Evolutionary conservation across 1,284 basidiomycete genomes (phyloP), one percentile per base, ranked within the genome.

Genomic region (Apiotrichum domesticum): DNA sequence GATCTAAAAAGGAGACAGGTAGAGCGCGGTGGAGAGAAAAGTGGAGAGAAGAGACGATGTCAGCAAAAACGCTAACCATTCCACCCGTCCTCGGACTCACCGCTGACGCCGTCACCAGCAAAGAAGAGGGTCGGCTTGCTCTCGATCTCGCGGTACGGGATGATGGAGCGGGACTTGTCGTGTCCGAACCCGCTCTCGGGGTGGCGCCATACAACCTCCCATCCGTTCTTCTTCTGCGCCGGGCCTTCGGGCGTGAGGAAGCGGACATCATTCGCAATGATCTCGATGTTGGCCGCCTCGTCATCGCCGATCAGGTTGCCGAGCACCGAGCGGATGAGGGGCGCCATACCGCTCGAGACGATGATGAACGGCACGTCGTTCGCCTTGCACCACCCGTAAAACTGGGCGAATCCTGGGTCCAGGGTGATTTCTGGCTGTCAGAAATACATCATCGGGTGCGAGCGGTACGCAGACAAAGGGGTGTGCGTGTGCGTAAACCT

Each of bases 271-370:
- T 97, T 97, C 13, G 92, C 86, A 65, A 97, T 88, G 69, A 96
- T 88, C 63, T 90, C 85, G 55, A 96, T 93, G 51, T 84, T 80
- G 54, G 82, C 77, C 2, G 89, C 86, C 46, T 84, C 84, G 62
- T 86, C 82, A 42, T 85, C 81, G 10, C 86, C 88, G 51, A 93
- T 79, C 52, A 90, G 83, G 58, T 85, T 87, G 41, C 85, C 84
- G 34, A 96, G 81, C 5, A 95, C 88, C 1, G 56, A 88, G 48
- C 89, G 88, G 66, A 97, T 96, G 63, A 87, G 83, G 11, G 91
- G 92, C 11, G 85, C 85, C 91, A 96, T 96, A 35, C 92, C 93
- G 62, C 88, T 91, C 4, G 91, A 95, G 47, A 96, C 90, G 69
- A 97, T 91, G 61, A 95, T 87, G 58, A 96, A 82, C 13, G 92